Evolutionary conservation across 2,329 filamentous ascomycete species (phyloP), one percentile per base, ranked within the genome.

Genomic region (Exophiala spinifera): DNA sequence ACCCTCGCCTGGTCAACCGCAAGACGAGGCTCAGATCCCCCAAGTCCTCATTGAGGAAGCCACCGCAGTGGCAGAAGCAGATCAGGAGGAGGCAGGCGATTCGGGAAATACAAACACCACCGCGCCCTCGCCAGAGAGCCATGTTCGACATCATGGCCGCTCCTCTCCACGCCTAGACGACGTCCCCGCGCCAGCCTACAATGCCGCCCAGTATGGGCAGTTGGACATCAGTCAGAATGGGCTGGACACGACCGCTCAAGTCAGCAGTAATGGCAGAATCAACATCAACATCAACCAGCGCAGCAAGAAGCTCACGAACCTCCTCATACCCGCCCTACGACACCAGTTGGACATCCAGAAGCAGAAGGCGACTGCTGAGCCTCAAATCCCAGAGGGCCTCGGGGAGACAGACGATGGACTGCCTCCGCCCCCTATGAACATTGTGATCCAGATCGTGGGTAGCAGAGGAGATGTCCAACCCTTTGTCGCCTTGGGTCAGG

Each of bases 211-310:
- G 0, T 87, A 86, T 63, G 83, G 83, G 61, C 79, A 82, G 17
- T 69, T 87, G 20, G 77, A 82, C 53, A 78, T 87, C 55, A 81
- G 77, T 17, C 82, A 85, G 62, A 75, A 81, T 42, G 84, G 83
- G 13, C 81, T 87, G 55, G 78, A 83, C 46, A 84, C 84, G 20
- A 80, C 79, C 36, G 84, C 83, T 39, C 75, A 76, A 23, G 70
- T 87, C 21, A 83, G 79, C 84, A 87, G 82, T 56, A 86, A 91
- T 72, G 89, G 89, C 20, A 83, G 89, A 65, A 79, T 94, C 63
- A 84, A 90, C 65, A 90, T 94, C 73, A 85, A 84, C 59, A 89
- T 94, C 71, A 84, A 86, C 65, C 85, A 90, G 67, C 85, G 83
- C 61, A 84, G 80, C 62, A 74, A 78, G 51, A 80, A 80, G 51